Conservation (phyloP, 768 basidiomycete species). For the Goffeauzyma gilvescens region DNA sequence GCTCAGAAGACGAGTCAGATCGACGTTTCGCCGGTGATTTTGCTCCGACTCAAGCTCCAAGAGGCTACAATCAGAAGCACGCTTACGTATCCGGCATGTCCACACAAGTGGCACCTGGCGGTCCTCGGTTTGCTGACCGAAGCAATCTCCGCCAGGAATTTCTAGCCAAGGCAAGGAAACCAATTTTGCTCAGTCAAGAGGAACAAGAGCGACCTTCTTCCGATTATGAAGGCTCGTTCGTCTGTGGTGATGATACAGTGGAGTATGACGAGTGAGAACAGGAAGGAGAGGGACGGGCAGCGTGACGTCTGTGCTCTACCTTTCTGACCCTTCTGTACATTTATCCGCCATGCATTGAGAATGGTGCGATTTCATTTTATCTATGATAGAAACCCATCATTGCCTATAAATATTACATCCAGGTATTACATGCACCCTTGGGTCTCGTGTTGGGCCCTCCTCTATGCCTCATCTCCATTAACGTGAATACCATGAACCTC, state of each 20-base stretch:
- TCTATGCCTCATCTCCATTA: background rate
- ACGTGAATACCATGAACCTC: constrained; percentile 7
- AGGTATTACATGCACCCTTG: too few species aligned
- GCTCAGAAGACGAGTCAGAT: constrained; percentile 18
- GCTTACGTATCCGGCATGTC: constrained; percentile 26
- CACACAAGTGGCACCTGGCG: constrained; percentile 17
- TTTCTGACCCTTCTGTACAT: too few species aligned
- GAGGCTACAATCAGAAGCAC: constrained; percentile 30
- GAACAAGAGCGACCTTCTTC: constrained; percentile 4
- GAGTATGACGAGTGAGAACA: constrained; percentile 7
- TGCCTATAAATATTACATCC: too few species aligned
- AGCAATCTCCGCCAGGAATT: constrained; percentile 12
- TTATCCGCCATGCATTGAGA: too few species aligned
- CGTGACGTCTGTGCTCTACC: too few species aligned
- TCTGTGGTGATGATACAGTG: constrained; percentile 9
- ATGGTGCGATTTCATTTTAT: too few species aligned
- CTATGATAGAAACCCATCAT: too few species aligned
- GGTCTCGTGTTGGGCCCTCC: too few species aligned
- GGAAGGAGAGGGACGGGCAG: too few species aligned
- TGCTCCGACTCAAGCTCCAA: constrained; percentile 30
- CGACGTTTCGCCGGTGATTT: constrained; percentile 30
- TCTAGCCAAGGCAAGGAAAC: constrained; percentile 23
- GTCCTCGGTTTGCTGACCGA: constrained; percentile 6
- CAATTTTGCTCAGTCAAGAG: constrained; percentile 18
- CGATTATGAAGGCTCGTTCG: constrained; percentile 10